Percentiles rank a stretch among this genome's conserved stretches.
Conservation (phyloP, 495 filamentous ascomycete species). For the Parathielavia appendiculata region DNA sequence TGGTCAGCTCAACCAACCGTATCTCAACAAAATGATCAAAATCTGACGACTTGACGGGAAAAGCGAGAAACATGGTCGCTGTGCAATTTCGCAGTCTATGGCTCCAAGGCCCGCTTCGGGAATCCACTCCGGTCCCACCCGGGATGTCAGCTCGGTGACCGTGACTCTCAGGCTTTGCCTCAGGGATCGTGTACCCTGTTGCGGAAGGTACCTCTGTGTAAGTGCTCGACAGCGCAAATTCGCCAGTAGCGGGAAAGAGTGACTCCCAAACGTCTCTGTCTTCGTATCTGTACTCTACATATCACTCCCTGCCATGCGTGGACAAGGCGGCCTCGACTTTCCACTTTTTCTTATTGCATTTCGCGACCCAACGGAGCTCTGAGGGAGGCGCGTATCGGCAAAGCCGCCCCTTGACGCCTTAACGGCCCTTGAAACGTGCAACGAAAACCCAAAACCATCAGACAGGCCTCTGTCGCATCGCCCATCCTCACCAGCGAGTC, state of each 20-base stretch:
- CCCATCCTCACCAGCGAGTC: background rate
- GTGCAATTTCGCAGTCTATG: constrained; percentile 11
- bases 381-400: constrained; percentile 14
- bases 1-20: background rate
- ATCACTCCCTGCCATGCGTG: background rate
- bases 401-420: constrained; percentile 2
- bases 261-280: background rate
- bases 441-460: constrained; percentile 20
- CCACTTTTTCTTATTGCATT: constrained; percentile 9
- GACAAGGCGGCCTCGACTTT: constrained; percentile 2
- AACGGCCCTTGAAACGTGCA: constrained; percentile 19
- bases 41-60: background rate
- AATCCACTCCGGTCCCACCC: constrained; percentile 12
- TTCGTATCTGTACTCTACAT: background rate
- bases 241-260: background rate
- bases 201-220: constrained; percentile 8
- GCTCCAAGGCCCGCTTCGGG: constrained; percentile 2
- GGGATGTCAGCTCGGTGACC: constrained; percentile 23
- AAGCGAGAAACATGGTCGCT: background rate
- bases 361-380: background rate
- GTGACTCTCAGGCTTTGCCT: no score
- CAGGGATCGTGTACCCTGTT: background rate
- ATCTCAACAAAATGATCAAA: constrained; percentile 6
- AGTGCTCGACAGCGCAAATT: constrained; percentile 7
- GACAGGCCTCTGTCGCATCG: constrained; percentile 22